Conservation (phyloP, 306 rosid species). For the Rubus idaeus region DNA sequence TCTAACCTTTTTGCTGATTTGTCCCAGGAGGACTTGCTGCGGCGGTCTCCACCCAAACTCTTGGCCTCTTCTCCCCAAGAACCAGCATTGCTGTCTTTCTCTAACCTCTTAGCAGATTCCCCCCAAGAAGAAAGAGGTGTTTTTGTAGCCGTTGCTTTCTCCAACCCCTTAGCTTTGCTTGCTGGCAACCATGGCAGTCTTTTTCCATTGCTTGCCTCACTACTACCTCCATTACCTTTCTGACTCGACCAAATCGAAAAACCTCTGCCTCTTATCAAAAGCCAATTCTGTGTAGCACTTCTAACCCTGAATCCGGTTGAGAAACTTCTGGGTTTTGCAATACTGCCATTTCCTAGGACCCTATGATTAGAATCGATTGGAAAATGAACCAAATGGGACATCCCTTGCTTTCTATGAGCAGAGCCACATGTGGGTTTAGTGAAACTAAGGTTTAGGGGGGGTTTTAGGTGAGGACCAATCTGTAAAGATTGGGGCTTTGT, state of each 20-base stretch:
- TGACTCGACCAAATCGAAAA: slow-evolving; percentile 37
- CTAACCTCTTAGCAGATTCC: slow-evolving; percentile 27
- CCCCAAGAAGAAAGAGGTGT: slow-evolving; percentile 35
- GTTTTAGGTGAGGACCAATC: slow-evolving; percentile 34
- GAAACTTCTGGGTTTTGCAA: slow-evolving; percentile 18
- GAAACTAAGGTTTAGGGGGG: slow-evolving; percentile 37
- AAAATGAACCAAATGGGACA: slow-evolving; percentile 17
- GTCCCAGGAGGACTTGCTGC: slow-evolving; percentile 52
- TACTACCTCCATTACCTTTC: slow-evolving; percentile 24
- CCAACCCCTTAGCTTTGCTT: slow-evolving; percentile 29
- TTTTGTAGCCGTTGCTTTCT: slow-evolving; percentile 17
- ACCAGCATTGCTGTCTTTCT: slow-evolving; percentile 11
- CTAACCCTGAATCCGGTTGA: slow-evolving; percentile 31
- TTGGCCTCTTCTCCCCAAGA: slow-evolving; percentile 33
- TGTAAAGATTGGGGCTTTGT: slow-evolving; percentile 42
- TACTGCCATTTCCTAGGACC: slow-evolving; percentile 23
- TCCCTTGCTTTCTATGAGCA: no score
- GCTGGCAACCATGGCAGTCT: slow-evolving; percentile 72
- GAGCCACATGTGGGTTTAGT: slow-evolving; percentile 7
- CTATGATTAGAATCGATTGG: slow-evolving; percentile 10
- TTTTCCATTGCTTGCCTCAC: slow-evolving; percentile 29
- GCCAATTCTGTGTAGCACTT: slow-evolving; percentile 34
- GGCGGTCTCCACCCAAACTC: slow-evolving; percentile 36
- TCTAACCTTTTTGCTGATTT: slow-evolving; percentile 48
- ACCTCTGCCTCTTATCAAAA: slow-evolving; percentile 31